A percentile compares a stretch with the other conserved stretches of the same genome.
phyloP scores from a whole-genome alignment of 306 rosid species.

The Rosa chinensis region DNA sequence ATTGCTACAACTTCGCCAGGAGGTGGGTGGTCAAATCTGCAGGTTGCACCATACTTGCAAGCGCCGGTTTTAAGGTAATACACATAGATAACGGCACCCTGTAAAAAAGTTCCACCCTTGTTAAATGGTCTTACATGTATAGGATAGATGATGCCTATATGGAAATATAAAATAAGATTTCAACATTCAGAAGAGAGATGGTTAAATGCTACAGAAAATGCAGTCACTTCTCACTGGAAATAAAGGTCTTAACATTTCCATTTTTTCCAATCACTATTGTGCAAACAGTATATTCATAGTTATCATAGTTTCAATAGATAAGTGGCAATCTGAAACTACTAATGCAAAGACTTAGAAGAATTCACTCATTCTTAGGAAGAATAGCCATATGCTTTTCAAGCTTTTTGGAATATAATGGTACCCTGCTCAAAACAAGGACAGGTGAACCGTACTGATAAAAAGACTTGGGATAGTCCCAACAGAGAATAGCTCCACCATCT shows the following conservation, averaged over 20 bases:
- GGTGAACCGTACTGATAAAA: neutral
- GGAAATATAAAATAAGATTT: neutral
- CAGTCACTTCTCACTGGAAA: neutral
- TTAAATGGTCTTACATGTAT: neutral
- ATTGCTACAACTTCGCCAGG: conserved; percentile 90
- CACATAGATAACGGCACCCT: conserved; percentile 80
- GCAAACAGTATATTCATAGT: neutral
- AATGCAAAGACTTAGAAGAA: neutral
- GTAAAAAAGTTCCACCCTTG: conserved; percentile 28
- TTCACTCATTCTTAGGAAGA: neutral
- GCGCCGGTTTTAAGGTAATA: conserved; percentile 91
- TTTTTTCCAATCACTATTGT: neutral
- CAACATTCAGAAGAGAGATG: neutral
- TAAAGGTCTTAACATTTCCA: neutral
- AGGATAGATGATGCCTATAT: neutral
- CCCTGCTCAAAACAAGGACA: neutral
- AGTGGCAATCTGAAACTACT: neutral
- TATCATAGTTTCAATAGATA: neutral
- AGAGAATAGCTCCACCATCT: neutral
- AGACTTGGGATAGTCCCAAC: neutral
- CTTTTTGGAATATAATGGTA: neutral
- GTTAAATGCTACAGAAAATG: neutral
- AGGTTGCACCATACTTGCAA: conserved; percentile 83
- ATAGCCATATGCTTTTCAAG: neutral
- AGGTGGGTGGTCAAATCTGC: conserved; percentile 97